These are phyloP conservation scores for Lepidium africanum DNA, from an alignment of 345 rosid genomes.

Conservation along the genomic window DNA sequence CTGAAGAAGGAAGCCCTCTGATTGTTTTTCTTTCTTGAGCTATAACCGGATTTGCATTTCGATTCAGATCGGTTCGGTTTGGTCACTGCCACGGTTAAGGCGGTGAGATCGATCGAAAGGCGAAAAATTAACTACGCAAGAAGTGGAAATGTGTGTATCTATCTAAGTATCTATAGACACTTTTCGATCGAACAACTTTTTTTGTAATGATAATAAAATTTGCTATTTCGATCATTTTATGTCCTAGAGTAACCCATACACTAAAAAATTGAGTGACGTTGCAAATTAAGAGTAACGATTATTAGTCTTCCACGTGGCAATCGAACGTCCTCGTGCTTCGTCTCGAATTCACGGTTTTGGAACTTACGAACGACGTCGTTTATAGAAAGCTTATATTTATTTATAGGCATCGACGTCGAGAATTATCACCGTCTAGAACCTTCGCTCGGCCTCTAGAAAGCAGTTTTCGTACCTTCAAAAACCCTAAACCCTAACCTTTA, in stretches of 20 bases:
- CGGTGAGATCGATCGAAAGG: neutral
- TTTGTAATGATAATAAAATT: too few species aligned
- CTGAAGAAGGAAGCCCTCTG: neutral
- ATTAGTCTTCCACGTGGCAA: slow-evolving; percentile 13
- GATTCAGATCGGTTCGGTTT: neutral
- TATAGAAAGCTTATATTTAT: neutral
- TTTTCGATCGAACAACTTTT: too few species aligned
- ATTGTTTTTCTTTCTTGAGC: neutral
- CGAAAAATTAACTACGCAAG: neutral
- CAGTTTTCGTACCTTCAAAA: slow-evolving; percentile 17
- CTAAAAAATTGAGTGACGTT: too few species aligned
- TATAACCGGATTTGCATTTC: neutral
- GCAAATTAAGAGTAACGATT: neutral
- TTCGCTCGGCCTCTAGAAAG: slow-evolving; percentile 16
- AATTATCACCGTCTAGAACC: slow-evolving; percentile 28
- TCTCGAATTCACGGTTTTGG: neutral
- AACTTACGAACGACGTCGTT: neutral
- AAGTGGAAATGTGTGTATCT: neutral
- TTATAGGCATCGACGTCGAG: slow-evolving; percentile 7
- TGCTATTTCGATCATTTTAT: too few species aligned
- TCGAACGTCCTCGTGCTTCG: neutral
- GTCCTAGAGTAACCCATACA: too few species aligned
- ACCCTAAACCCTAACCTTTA: slow-evolving; percentile 35
- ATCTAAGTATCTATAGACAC: too few species aligned
- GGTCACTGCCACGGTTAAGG: neutral